Percentiles rank a stretch among this genome's conserved stretches.
Conservation (phyloP, 2,329 filamentous ascomycete genomes). For the Trichophyton rubrum region DNA sequence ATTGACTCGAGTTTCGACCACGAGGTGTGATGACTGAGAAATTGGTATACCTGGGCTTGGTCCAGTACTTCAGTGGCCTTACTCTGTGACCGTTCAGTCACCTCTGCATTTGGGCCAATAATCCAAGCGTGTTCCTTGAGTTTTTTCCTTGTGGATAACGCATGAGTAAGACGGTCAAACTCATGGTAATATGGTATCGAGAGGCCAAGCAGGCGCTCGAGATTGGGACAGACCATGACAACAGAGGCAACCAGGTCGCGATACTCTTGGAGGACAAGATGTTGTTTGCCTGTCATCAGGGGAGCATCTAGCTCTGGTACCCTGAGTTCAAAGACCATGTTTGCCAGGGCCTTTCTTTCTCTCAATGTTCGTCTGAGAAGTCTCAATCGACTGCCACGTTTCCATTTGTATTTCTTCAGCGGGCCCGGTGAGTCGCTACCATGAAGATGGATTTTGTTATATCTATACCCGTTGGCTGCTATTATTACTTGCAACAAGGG, state of each 20-base stretch:
- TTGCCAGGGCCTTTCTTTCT: slow-evolving; percentile 39
- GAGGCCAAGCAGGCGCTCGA: slow-evolving; percentile 44
- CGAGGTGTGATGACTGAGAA: slow-evolving; percentile 41
- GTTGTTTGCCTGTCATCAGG: slow-evolving; percentile 27
- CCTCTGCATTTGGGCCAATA: slow-evolving; percentile 35
- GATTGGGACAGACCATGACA: slow-evolving; percentile 46
- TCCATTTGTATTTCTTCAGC: slow-evolving; percentile 38
- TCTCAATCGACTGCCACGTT: slow-evolving; percentile 40
- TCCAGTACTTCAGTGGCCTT: slow-evolving; percentile 31
- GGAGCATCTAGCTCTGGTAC: slow-evolving; percentile 38
- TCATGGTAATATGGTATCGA: slow-evolving; percentile 41
- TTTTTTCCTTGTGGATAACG: slow-evolving; percentile 42
- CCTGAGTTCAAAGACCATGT: slow-evolving; percentile 41
- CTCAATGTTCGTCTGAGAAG: slow-evolving; percentile 43
- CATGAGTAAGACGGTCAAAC: slow-evolving; percentile 44
- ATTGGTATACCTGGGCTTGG: slow-evolving; percentile 37
- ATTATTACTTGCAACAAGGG: not conserved
- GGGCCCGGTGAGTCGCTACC: slow-evolving; percentile 36
- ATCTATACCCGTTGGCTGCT: slow-evolving; percentile 26
- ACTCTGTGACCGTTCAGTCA: slow-evolving; percentile 24
- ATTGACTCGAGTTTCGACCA: slow-evolving; percentile 43
- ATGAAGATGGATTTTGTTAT: slow-evolving; percentile 38
- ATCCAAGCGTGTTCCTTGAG: slow-evolving; percentile 47
- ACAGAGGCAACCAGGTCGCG: slow-evolving; percentile 43
- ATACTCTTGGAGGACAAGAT: slow-evolving; percentile 36